Evolutionary conservation across 805 yeast genomes (phyloP).

Genomic region (Candida koratica): DNA sequence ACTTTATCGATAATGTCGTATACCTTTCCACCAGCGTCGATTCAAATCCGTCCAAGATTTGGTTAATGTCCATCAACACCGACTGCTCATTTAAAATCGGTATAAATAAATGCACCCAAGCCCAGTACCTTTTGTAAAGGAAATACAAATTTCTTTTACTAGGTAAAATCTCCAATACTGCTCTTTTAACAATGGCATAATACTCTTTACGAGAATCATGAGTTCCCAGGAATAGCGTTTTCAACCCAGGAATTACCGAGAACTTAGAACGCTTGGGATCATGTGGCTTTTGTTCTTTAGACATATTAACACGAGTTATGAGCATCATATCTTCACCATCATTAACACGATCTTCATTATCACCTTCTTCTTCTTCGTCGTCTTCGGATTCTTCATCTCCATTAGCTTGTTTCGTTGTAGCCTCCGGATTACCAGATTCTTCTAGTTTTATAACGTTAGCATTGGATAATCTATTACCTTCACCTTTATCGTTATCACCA

Average conservation of each 20-base stretch:
- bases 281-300: conserved; percentile 10
- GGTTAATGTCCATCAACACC: conserved; percentile 23
- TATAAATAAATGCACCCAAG: conserved; percentile 38
- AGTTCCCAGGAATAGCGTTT: conserved; percentile 20
- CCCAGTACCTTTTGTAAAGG: conserved; percentile 32
- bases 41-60: conserved; percentile 24
- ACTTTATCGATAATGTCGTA: conserved; percentile 21
- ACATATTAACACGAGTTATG: conserved; percentile 23
- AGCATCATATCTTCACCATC: conserved; percentile 29
- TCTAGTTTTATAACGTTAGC: conserved; percentile 1
- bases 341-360: conserved; percentile 9
- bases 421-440: neutral
- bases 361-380: conserved; percentile 13
- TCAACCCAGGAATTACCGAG: conserved; percentile 20
- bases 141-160: conserved; percentile 20
- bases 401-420: conserved; percentile 2
- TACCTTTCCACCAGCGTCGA: conserved; percentile 17
- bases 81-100: conserved; percentile 32
- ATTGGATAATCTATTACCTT: neutral
- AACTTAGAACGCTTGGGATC: neutral
- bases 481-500: neutral
- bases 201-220: conserved; percentile 18
- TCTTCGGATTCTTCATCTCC: conserved; percentile 14
- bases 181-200: conserved; percentile 26
- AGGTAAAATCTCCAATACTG: conserved; percentile 30